Conservation (phyloP, 352 stramenopile genomes). For the Phytophthora litchii region DNA sequence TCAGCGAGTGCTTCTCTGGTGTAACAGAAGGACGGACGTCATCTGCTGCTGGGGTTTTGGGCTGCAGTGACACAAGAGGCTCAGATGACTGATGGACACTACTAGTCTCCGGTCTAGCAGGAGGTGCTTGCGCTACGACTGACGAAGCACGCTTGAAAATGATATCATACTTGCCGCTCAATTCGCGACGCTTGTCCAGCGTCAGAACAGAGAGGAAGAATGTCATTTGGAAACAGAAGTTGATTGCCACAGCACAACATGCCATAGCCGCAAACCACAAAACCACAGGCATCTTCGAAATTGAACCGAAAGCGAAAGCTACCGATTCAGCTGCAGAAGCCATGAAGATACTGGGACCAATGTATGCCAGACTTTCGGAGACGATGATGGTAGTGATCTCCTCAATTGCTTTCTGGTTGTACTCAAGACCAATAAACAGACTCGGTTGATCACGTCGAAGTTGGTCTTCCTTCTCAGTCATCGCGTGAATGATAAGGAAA, state of each 20-base stretch:
- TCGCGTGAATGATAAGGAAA: slow-evolving; percentile 61
- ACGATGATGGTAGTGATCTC: slow-evolving; percentile 43
- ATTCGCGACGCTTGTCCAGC: slow-evolving; percentile 63
- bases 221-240: slow-evolving; percentile 68
- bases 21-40: slow-evolving; percentile 12
- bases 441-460: slow-evolving; percentile 29
- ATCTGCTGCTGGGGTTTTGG: slow-evolving; percentile 31
- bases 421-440: slow-evolving; percentile 47
- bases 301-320: slow-evolving; percentile 63
- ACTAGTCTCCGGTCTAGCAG: slow-evolving; percentile 11
- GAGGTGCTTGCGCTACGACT: slow-evolving; percentile 7
- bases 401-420: slow-evolving; percentile 38
- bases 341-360: slow-evolving; percentile 70
- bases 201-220: slow-evolving; percentile 60
- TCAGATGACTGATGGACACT: slow-evolving; percentile 13
- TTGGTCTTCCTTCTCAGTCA: slow-evolving; percentile 51
- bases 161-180: slow-evolving; percentile 55
- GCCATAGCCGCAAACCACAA: slow-evolving; percentile 70
- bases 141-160: slow-evolving; percentile 42
- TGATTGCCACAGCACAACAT: slow-evolving; percentile 57
- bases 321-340: slow-evolving; percentile 53
- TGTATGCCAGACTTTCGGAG: slow-evolving; percentile 45
- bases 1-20: slow-evolving; percentile 15
- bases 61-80: slow-evolving; percentile 33
- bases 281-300: slow-evolving; percentile 63